These are phyloP conservation scores for Cordyceps pruinosa DNA, from an alignment of 2,329 filamentous ascomycete species.

Conservation along the genomic window DNA sequence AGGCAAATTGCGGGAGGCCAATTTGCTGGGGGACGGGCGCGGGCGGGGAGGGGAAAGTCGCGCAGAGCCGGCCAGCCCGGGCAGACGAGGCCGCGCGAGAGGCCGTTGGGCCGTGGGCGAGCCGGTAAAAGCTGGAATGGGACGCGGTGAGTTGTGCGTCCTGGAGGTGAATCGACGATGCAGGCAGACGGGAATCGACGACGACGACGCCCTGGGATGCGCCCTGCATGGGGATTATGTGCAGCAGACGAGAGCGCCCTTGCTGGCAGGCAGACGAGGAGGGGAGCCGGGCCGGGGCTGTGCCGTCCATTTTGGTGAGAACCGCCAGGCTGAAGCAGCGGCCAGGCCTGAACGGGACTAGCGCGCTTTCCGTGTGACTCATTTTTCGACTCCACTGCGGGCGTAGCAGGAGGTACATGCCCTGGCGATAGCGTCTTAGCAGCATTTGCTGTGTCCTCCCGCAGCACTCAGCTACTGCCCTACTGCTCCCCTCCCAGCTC, in stretches of 20 bases:
- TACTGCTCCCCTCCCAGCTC: not conserved
- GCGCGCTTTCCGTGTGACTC: slow-evolving; percentile 9
- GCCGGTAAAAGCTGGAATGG: slow-evolving; percentile 1
- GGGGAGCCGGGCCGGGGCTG: not conserved
- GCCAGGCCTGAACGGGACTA: slow-evolving; percentile 5
- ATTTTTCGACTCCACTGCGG: slow-evolving; percentile 6
- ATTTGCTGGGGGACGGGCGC: not conserved
- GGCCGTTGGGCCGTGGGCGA: not conserved
- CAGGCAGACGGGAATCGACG: not conserved
- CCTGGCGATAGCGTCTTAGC: not conserved
- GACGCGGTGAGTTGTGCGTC: not conserved
- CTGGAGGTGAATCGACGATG: not conserved
- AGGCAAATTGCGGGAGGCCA: not conserved
- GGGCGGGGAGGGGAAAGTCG: not conserved
- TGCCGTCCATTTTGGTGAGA: not conserved
- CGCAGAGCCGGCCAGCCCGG: not conserved
- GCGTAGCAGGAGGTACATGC: not conserved
- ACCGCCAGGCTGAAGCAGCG: slow-evolving; percentile 5
- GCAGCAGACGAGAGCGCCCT: not conserved
- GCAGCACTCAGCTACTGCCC: not conserved
- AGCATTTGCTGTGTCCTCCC: not conserved
- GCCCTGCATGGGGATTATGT: not conserved
- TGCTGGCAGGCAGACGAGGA: not conserved
- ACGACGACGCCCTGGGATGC: not conserved
- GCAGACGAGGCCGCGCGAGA: not conserved